Evolutionary conservation across 306 rosid species (phyloP).

Genomic region (Cucumis melo): DNA sequence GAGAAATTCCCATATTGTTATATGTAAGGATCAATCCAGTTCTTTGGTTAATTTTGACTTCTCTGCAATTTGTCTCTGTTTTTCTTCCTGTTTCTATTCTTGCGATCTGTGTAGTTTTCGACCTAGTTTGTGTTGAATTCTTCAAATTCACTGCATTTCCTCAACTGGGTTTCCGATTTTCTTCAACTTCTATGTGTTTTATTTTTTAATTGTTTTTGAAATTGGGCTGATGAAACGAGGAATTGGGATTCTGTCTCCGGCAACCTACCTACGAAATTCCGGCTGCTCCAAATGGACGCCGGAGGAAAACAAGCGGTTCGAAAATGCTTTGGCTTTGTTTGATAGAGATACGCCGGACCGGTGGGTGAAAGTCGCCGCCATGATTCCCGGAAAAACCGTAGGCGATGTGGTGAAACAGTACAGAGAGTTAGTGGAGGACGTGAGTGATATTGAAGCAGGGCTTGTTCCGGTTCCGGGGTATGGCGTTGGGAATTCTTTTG

Average conservation of each 20-base stretch:
- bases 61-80: neutral
- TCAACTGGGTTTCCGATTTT: slow-evolving; percentile 24
- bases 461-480: neutral
- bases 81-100: neutral
- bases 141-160: slow-evolving; percentile 34
- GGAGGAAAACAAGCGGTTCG: slow-evolving; percentile 11
- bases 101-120: neutral
- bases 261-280: neutral
- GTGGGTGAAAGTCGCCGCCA: slow-evolving; percentile 8
- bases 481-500: neutral
- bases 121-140: slow-evolving; percentile 12
- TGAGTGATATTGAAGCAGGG: slow-evolving; percentile 12
- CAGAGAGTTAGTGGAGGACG: slow-evolving; percentile 9
- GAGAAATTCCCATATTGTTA: neutral
- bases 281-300: slow-evolving; percentile 1
- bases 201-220: neutral
- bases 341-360: slow-evolving; percentile 10
- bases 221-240: slow-evolving; percentile 1
- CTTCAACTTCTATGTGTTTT: neutral
- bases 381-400: slow-evolving; percentile 9
- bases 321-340: slow-evolving; percentile 9
- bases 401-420: slow-evolving; percentile 10
- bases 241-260: slow-evolving; percentile 2
- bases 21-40: neutral
- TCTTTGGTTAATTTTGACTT: too few relatives aligned